phyloP scores from a whole-genome alignment of 345 rosid species.

The Salix dunnii region DNA sequence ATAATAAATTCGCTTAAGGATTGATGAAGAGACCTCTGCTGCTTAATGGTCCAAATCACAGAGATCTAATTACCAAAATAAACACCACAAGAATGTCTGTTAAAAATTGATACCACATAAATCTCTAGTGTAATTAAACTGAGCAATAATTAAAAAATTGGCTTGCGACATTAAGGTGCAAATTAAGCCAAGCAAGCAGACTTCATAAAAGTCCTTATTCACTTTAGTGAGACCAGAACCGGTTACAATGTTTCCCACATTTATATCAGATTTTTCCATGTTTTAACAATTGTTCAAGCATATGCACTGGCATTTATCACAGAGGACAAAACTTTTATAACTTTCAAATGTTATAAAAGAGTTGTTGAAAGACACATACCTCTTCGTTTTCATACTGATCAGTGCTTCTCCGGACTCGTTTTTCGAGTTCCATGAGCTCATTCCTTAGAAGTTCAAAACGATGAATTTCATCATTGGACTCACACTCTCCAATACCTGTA shows the following conservation, averaged over 20 bases:
- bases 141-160: not conserved
- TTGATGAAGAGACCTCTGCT: no score
- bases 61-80: no score
- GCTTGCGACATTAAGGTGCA: not conserved
- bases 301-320: not conserved
- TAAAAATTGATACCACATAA: no score
- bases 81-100: no score
- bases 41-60: no score
- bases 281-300: not conserved
- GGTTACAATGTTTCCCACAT: not conserved
- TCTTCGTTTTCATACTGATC: slow-evolving; percentile 59
- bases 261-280: not conserved
- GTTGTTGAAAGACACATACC: slow-evolving; percentile 33
- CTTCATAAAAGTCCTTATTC: not conserved
- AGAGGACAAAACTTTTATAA: not conserved
- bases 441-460: slow-evolving; percentile 78
- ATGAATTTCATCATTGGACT: slow-evolving; percentile 67
- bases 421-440: slow-evolving; percentile 91
- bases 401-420: slow-evolving; percentile 74
- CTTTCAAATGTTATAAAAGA: not conserved
- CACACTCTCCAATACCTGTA: slow-evolving; percentile 36
- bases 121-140: no score
- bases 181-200: not conserved
- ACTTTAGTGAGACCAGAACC: not conserved
- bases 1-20: no score